Base-by-base conservation (phyloP, 768 basidiomycete species). In the Termitomyces sp. region DNA sequence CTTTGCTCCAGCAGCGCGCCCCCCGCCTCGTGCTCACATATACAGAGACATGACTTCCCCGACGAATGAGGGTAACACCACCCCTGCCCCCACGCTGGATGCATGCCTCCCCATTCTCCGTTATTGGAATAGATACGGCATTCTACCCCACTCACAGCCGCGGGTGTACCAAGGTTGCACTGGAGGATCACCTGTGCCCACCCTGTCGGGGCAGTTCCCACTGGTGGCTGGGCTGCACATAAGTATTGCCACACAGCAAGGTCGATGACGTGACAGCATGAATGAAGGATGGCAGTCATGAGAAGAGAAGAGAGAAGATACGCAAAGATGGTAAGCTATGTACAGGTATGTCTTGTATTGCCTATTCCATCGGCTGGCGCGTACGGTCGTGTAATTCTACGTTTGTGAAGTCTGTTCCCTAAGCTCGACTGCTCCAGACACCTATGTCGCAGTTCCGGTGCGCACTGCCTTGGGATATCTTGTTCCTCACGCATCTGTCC, bases 11-110 rank as follows among this genome's bases (percentile, higher is more conserved):
- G 42, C 53, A 45, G 45, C 39, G 61, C 61, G 52, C 61, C 47
- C 52, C 55, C 55, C 61, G 52, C 61, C 57, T 61, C 61, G 61
- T 61, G 61, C 42, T 21, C 45, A 52, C 49, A 54, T 21, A 51
- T 42, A 28, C 49, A 11, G 32, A 43, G 55, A 45, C 43, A 51
- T 56, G 51, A 55, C 39, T 11, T 35, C 7, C 23, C 46, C 59
- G 55, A 53, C 51, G 28, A 47, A 41, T 32, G 23, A 53, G 45
- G 47, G 34, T 21, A 16, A 11, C 4, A 37, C 19, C 10, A 35
- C 30, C 58, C 53, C 44, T 54, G 43, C 32, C 25, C n/a, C 51
- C 59, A 59, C 41, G 55, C 52, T 60, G 47, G 52, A 51, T 50
- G 28, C 59, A 60, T 43, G 48, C 55, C 27, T 14, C 27, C 34